Evolutionary conservation across 1,139 yeast genomes (phyloP).

Genomic region (Diutina ranongensis): DNA sequence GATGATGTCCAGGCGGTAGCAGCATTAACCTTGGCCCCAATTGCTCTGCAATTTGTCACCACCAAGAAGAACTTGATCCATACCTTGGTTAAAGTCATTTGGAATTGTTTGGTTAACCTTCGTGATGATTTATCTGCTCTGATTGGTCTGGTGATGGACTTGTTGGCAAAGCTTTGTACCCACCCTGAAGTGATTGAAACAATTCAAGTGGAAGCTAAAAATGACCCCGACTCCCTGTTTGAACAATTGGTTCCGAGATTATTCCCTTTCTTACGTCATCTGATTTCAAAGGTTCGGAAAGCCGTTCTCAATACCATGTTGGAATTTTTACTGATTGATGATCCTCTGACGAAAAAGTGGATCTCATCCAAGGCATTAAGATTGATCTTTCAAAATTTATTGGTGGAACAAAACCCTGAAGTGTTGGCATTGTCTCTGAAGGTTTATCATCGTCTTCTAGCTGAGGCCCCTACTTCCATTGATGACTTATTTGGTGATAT

Average conservation of each 20-base stretch:
- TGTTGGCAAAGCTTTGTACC: constrained; percentile 77
- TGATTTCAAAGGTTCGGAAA: constrained; percentile 82
- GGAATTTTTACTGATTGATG: constrained; percentile 67
- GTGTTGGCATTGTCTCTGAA: constrained; percentile 54
- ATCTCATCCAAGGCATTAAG: constrained; percentile 62
- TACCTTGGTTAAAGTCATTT: constrained; percentile 60
- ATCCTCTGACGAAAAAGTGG: constrained; percentile 62
- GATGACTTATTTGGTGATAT: constrained; percentile 41
- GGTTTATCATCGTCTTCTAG: constrained; percentile 26
- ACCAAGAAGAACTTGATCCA: constrained; percentile 51
- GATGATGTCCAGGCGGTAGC: constrained; percentile 98
- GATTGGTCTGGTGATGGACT: constrained; percentile 93
- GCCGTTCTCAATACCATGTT: constrained; percentile 75
- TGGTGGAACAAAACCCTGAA: constrained; percentile 77
- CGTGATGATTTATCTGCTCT: constrained; percentile 91
- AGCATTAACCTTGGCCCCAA: constrained; percentile 86
- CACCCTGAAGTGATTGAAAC: constrained; percentile 67
- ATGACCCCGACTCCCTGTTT: constrained; percentile 36
- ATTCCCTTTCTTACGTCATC: constrained; percentile 88
- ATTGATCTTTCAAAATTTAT: constrained; percentile 71
- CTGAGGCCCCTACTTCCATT: constrained; percentile 14
- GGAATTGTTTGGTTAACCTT: constrained; percentile 78
- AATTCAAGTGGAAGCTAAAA: constrained; percentile 46
- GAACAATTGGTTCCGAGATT: constrained; percentile 77
- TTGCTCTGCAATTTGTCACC: constrained; percentile 71